These are phyloP conservation scores for Noccaea caerulescens DNA, from an alignment of 345 rosid species.

Conservation along the genomic window DNA sequence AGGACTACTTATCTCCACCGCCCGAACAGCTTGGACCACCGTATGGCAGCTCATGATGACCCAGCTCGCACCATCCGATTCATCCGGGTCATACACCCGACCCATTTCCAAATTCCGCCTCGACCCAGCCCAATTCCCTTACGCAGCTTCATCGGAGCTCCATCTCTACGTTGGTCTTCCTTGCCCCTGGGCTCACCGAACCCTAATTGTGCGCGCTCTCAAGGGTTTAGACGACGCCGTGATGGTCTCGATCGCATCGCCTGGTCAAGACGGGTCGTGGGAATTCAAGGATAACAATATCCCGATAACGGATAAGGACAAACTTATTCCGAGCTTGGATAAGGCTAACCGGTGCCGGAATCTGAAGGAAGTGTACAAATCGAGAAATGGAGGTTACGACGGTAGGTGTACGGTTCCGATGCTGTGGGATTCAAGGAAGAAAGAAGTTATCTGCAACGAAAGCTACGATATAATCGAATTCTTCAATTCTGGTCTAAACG, in stretches of 20 bases:
- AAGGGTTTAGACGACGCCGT: slow-evolving; percentile 77
- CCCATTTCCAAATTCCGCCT: slow-evolving; percentile 77
- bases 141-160: slow-evolving; percentile 47
- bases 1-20: slow-evolving; percentile 78
- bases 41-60: slow-evolving; percentile 92
- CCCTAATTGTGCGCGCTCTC: slow-evolving; percentile 78
- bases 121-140: slow-evolving; percentile 44
- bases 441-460: slow-evolving; percentile 75
- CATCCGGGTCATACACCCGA: slow-evolving; percentile 78
- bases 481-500: slow-evolving; percentile 69
- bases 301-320: slow-evolving; percentile 36
- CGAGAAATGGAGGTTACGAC: slow-evolving; percentile 63
- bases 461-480: slow-evolving; percentile 78
- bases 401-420: slow-evolving; percentile 87
- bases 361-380: slow-evolving; percentile 68
- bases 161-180: slow-evolving; percentile 93
- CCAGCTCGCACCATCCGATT: slow-evolving; percentile 87
- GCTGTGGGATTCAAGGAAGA: slow-evolving; percentile 70
- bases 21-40: slow-evolving; percentile 73
- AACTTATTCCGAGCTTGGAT: slow-evolving; percentile 65
- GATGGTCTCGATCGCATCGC: slow-evolving; percentile 68
- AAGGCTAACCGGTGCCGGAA: slow-evolving; percentile 59
- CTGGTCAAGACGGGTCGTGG: slow-evolving; percentile 88
- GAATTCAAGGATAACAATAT: slow-evolving; percentile 49
- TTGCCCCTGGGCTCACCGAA: slow-evolving; percentile 95